Conservation (phyloP, 768 basidiomycete species). For the Cyclocybe cylindracea region DNA sequence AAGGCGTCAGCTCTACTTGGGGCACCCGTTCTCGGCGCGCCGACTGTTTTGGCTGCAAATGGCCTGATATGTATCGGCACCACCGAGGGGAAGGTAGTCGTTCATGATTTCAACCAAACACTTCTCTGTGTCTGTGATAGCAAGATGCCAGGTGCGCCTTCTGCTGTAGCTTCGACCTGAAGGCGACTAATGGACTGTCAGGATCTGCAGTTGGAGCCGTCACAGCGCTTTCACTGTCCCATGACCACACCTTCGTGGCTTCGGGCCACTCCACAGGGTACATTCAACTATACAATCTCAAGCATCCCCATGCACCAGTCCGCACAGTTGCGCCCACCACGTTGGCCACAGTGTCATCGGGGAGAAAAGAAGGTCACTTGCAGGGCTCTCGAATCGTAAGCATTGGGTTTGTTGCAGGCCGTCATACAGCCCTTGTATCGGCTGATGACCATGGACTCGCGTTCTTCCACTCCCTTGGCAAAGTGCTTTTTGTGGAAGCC, state of each 20-base stretch:
- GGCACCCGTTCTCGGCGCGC: conserved; percentile 56
- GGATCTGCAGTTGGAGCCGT: conserved; percentile 70
- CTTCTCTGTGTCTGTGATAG: conserved; percentile 78
- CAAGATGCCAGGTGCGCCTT: conserved; percentile 56
- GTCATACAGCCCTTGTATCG: conserved; percentile 91
- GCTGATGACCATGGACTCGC: conserved; percentile 91
- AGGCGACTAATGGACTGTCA: conserved; percentile 30
- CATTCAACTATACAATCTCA: conserved; percentile 84
- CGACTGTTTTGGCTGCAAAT: conserved; percentile 82
- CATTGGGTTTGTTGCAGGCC: conserved; percentile 84
- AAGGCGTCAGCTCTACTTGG: conserved; percentile 69
- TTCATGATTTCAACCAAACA: conserved; percentile 91
- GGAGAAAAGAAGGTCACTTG: conserved; percentile 86
- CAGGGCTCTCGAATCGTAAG: conserved; percentile 76
- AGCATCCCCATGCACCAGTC: conserved; percentile 64
- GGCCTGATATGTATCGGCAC: conserved; percentile 92
- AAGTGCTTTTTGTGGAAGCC: conserved; percentile 92
- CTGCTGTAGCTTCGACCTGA: conserved; percentile 1
- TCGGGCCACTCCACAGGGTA: conserved; percentile 85
- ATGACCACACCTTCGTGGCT: conserved; percentile 92
- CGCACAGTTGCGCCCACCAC: conserved; percentile 74
- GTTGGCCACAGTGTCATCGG: conserved; percentile 65
- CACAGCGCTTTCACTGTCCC: conserved; percentile 88
- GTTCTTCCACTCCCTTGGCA: conserved; percentile 94
- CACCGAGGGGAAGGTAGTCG: conserved; percentile 70